Base-by-base conservation (phyloP, 148 eudicot genomes). In the Heliamphora exappendiculata region DNA sequence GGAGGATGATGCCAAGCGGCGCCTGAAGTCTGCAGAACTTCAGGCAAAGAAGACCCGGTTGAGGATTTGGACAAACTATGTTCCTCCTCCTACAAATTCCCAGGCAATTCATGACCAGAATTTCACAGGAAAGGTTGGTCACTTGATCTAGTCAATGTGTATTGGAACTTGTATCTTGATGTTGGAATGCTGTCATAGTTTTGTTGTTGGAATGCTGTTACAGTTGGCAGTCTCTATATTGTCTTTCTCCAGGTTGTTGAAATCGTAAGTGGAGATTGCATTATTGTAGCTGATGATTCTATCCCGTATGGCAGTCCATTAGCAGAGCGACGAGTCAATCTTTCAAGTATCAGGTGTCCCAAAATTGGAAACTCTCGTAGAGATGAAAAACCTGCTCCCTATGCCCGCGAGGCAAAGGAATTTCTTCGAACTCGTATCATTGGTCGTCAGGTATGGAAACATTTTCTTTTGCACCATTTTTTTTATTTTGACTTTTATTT, bases 401-500 rank as follows among this genome's bases (percentile, higher is more conserved):
- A 85, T 82, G 97, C 99, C 75, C 93, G 95, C 67, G 99, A 93
- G 63, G 94, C 99, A 20, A 93, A 89, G 80, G 99, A 96, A 58
- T 87, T 96, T 53, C 85, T 96, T 63, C 92, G 99, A 72, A 82
- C 87, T 51, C 88, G 91, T 63, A 85, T 96, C 31, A 89, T 96
- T 74, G 99, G 97, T 60, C 94, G 87, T 64, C 98, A 93, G 85
- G 99, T 96, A 82, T 39, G 76, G 1, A 36, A 28, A 34, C 59
- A 16, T 19, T 29, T 42, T 16, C 7, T 5, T 28, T 55, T 19
- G 22, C 41, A 41, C 57, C 16, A 44, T 2, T n/a, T 64, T 36
- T 65, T 26, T 50, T 70, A 1, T 28, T 34, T 39, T n/a, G 41
- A n/a, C n/a, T 67, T 34, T 19, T 36, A 73, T 66, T 51, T 49